Percentiles rank a stretch among this genome's conserved stretches.
phyloP scores from a whole-genome alignment of 441 rosid species.

The Populus hybrid region DNA sequence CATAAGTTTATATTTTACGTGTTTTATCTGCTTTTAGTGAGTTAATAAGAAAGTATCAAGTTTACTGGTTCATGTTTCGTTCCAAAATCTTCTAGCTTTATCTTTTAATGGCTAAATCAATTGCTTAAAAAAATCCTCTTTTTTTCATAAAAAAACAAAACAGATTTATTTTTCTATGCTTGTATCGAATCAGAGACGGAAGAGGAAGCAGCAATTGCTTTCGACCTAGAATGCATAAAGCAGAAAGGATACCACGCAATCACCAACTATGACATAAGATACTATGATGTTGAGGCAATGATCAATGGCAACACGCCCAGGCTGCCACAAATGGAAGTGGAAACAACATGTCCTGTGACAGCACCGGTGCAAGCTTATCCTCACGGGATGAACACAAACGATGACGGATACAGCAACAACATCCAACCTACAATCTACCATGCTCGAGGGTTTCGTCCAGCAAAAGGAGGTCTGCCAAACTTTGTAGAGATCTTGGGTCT shows the following conservation, averaged over 20 bases:
- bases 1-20: no score
- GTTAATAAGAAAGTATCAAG: no score
- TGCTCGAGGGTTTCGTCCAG: neutral
- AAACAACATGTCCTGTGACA: neutral
- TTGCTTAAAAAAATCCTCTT: neutral
- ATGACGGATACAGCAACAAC: neutral
- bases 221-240: neutral
- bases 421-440: neutral
- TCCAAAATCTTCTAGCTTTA: neutral
- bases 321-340: neutral
- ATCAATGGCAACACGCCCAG: neutral
- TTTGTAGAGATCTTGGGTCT: neutral
- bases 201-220: slow-evolving; percentile 17
- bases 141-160: no score
- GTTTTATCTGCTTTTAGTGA: neutral
- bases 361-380: neutral
- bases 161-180: neutral
- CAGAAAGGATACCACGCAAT: slow-evolving; percentile 5
- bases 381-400: neutral
- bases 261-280: slow-evolving; percentile 8
- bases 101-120: neutral
- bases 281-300: neutral
- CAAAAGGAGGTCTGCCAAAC: neutral
- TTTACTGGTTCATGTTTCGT: no score
- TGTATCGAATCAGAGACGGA: neutral